A percentile compares a stretch with the other conserved stretches of the same genome.
phyloP scores from a whole-genome alignment of 768 basidiomycete genomes.

The Coprinellus aureogranulatus region DNA sequence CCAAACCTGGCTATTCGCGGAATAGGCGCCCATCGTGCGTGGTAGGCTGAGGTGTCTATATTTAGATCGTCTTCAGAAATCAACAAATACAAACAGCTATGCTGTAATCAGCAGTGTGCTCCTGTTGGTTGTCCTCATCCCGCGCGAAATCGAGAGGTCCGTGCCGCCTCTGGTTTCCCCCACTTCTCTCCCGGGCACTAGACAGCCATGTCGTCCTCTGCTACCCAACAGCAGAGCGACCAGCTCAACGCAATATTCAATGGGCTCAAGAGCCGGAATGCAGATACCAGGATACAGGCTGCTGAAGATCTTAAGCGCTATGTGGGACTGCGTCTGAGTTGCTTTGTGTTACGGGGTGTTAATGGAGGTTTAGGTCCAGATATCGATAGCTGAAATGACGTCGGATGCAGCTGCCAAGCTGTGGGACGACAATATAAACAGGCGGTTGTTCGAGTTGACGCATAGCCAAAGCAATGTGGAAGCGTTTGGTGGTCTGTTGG shows the following conservation, averaged over 20 bases:
- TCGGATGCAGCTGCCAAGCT: slow-evolving; percentile 77
- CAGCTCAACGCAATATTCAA: slow-evolving; percentile 66
- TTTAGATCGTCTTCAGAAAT: background rate
- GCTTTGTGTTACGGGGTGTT: slow-evolving; percentile 12
- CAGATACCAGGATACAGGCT: slow-evolving; percentile 63
- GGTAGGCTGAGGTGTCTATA: background rate
- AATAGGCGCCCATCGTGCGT: too few species aligned
- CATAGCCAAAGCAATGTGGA: slow-evolving; percentile 78
- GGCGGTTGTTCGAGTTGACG: slow-evolving; percentile 75
- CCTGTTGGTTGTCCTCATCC: background rate
- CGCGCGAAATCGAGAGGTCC: too few species aligned
- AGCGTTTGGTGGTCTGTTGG: slow-evolving; percentile 82
- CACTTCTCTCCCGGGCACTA: background rate
- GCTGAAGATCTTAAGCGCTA: slow-evolving; percentile 74
- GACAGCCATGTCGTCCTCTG: slow-evolving; percentile 55
- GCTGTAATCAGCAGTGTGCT: background rate
- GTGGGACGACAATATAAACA: slow-evolving; percentile 84
- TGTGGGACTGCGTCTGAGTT: slow-evolving; percentile 41
- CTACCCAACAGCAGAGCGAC: slow-evolving; percentile 57
- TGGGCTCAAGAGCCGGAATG: slow-evolving; percentile 60
- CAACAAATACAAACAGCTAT: background rate
- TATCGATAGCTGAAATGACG: slow-evolving; percentile 74
- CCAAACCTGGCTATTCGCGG: too few species aligned
- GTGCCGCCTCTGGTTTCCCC: background rate
- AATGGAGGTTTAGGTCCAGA: slow-evolving; percentile 53